phyloP scores from a whole-genome alignment of 2,329 filamentous ascomycete species.

The Ceratocystis huliohia region DNA sequence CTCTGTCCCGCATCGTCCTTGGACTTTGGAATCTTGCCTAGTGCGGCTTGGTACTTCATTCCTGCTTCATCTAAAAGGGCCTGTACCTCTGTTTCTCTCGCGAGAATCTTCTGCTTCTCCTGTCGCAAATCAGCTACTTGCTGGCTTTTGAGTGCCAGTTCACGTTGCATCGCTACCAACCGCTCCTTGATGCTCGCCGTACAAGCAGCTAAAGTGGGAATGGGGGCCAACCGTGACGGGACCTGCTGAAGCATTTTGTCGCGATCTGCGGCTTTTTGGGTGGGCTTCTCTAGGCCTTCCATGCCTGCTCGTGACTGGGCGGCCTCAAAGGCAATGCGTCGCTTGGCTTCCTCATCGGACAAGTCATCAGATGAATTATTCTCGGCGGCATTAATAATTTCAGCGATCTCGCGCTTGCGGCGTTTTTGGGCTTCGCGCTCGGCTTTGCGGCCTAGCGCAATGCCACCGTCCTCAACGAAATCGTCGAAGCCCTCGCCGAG shows the following conservation, averaged over 20 bases:
- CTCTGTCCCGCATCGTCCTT: not conserved
- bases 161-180: constrained; percentile 49
- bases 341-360: constrained; percentile 57
- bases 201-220: constrained; percentile 60
- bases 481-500: constrained; percentile 88
- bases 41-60: constrained; percentile 41
- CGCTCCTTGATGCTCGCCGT: constrained; percentile 50
- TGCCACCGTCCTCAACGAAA: constrained; percentile 71
- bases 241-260: constrained; percentile 8
- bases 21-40: constrained; percentile 25
- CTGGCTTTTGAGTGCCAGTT: constrained; percentile 46
- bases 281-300: constrained; percentile 49
- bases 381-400: constrained; percentile 71
- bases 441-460: constrained; percentile 66
- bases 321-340: constrained; percentile 71
- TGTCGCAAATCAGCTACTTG: constrained; percentile 53
- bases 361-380: constrained; percentile 48
- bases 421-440: constrained; percentile 56
- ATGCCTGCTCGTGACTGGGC: constrained; percentile 80
- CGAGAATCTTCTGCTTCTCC: constrained; percentile 55
- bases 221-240: constrained; percentile 31
- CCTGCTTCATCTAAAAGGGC: constrained; percentile 68
- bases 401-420: constrained; percentile 65
- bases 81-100: constrained; percentile 69
- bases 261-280: constrained; percentile 25